These are phyloP conservation scores for Solanum chmielewskii DNA, from an alignment of 257 asterid genomes.

Conservation along the genomic window DNA sequence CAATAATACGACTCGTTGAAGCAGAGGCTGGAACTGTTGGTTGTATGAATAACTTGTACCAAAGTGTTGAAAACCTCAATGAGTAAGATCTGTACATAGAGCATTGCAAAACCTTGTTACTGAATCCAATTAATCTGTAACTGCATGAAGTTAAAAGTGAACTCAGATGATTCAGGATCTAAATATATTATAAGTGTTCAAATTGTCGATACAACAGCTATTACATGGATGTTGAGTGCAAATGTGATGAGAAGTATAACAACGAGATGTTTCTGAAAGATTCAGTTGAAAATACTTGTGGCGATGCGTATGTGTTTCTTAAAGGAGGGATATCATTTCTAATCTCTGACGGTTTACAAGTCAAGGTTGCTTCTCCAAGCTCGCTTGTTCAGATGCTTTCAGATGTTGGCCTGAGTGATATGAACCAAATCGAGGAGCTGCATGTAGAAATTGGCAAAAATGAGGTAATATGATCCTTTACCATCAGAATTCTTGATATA, in stretches of 20 bases:
- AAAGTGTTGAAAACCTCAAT: neutral
- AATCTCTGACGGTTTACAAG: neutral
- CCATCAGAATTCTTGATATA: neutral
- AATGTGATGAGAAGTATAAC: neutral
- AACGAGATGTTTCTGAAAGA: neutral
- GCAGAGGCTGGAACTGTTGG: neutral
- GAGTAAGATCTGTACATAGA: neutral
- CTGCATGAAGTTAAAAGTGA: neutral
- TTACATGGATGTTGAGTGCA: neutral
- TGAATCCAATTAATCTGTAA: neutral
- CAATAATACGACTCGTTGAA: neutral
- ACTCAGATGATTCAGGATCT: neutral
- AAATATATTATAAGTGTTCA: neutral
- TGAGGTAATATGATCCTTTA: neutral
- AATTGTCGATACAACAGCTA: neutral
- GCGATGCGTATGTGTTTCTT: neutral
- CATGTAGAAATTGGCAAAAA: neutral
- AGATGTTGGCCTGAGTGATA: neutral
- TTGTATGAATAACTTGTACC: constrained; percentile 1
- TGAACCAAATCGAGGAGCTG: neutral
- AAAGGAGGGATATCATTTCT: neutral
- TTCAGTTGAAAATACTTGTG: neutral
- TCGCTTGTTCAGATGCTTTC: neutral
- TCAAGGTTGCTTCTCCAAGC: neutral
- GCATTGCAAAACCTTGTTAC: neutral